Conservation (phyloP, 208 protist genomes). For the Crithidia brevicula region DNA sequence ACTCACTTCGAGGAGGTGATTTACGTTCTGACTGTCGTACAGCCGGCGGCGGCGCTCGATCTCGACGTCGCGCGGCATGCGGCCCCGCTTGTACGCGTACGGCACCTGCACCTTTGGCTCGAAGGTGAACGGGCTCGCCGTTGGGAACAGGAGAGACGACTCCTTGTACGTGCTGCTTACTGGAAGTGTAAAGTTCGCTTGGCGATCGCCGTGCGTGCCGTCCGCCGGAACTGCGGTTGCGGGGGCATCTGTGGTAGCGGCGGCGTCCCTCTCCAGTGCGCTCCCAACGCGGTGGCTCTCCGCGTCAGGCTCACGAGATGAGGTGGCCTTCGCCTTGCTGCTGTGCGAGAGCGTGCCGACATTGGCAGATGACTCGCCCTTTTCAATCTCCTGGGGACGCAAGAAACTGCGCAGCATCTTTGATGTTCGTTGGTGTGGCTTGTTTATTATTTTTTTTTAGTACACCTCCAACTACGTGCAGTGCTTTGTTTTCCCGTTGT, state of each 20-base stretch:
- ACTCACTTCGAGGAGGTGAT: conserved; percentile 75
- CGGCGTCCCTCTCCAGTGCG: background rate
- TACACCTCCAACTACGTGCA: too few relatives aligned
- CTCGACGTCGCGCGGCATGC: conserved; percentile 94
- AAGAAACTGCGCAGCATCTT: conserved; percentile 67
- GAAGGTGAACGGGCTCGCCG: conserved; percentile 76
- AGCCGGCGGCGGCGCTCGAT: conserved; percentile 95
- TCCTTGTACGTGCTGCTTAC: conserved; percentile 89
- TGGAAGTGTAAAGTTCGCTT: conserved; percentile 15
- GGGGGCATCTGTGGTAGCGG: background rate
- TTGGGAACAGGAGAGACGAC: conserved; percentile 71
- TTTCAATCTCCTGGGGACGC: conserved; percentile 33
- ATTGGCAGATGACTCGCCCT: background rate
- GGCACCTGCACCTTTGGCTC: conserved; percentile 97
- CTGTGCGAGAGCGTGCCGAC: background rate
- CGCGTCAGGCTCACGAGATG: background rate
- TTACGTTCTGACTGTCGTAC: conserved; percentile 86
- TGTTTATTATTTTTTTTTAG: too few relatives aligned
- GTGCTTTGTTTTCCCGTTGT: too few relatives aligned
- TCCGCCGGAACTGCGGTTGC: background rate
- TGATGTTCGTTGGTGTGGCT: background rate
- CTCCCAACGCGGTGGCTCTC: conserved; percentile 19
- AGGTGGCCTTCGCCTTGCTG: background rate
- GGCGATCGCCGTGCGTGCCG: background rate
- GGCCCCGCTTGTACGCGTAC: conserved; percentile 86